Percentiles rank a stretch among this genome's conserved stretches.
phyloP scores from a whole-genome alignment of 352 stramenopile species.

The Peronospora belbahrii region DNA sequence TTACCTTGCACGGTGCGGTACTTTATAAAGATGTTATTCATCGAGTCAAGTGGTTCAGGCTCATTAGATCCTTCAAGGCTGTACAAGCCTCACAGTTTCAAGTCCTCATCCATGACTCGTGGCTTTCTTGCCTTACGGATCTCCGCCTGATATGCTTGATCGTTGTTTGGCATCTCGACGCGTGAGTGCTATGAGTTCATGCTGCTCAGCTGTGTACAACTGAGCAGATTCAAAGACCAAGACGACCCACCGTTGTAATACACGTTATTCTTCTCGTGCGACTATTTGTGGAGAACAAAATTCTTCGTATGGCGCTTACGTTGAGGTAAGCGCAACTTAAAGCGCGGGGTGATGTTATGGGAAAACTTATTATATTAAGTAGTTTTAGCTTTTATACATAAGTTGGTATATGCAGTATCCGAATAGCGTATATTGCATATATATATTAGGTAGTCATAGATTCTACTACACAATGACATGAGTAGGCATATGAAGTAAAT shows the following conservation, averaged over 20 bases:
- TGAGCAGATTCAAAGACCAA: no score
- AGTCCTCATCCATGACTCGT: not conserved
- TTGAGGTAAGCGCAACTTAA: not conserved
- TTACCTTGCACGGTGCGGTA: not conserved
- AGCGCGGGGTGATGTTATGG: not conserved
- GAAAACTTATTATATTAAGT: slow-evolving; percentile 28
- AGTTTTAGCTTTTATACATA: no score
- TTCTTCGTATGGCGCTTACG: not conserved
- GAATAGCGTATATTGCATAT: no score
- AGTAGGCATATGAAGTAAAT: no score
- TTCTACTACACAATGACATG: no score
- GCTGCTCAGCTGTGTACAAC: no score
- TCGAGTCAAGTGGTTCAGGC: not conserved
- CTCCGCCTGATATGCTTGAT: not conserved
- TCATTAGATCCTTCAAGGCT: not conserved
- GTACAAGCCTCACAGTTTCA: not conserved
- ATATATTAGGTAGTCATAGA: no score
- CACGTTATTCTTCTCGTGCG: no score
- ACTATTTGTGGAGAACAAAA: not conserved
- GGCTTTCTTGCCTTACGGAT: not conserved
- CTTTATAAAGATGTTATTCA: not conserved
- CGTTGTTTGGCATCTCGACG: not conserved
- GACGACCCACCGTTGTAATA: no score
- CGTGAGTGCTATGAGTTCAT: not conserved
- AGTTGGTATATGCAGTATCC: no score